phyloP scores from a whole-genome alignment of 1,284 basidiomycete species.

The Tylopilus orsonianus region DNA sequence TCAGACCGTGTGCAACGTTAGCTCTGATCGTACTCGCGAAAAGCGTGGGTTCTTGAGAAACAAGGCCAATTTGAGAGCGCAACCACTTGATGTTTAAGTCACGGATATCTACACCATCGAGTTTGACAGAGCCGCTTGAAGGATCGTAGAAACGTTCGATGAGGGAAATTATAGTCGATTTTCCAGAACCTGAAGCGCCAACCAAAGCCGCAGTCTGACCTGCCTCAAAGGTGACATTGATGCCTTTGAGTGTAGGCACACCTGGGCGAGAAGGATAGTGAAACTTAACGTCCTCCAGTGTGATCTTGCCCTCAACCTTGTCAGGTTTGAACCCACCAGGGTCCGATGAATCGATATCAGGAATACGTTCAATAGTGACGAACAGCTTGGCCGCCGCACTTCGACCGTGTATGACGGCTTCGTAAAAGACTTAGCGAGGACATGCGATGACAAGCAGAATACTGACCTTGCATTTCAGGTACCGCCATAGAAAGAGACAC shows the following conservation, averaged over 20 bases:
- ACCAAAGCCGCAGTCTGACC: slow-evolving; percentile 86
- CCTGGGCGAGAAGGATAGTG: slow-evolving; percentile 89
- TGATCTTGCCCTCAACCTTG: slow-evolving; percentile 73
- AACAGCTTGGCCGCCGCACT: slow-evolving; percentile 93
- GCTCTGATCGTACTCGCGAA: slow-evolving; percentile 78
- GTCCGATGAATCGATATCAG: slow-evolving; percentile 81
- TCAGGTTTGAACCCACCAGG: slow-evolving; percentile 73
- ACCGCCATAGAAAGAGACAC: slow-evolving; percentile 81
- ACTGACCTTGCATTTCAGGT: slow-evolving; percentile 77
- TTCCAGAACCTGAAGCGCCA: slow-evolving; percentile 88
- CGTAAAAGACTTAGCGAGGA: slow-evolving; percentile 1
- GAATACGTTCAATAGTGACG: slow-evolving; percentile 86
- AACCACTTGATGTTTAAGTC: slow-evolving; percentile 87
- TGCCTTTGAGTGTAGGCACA: slow-evolving; percentile 79
- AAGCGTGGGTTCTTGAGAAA: slow-evolving; percentile 86
- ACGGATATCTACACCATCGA: slow-evolving; percentile 80
- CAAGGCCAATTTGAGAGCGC: slow-evolving; percentile 86
- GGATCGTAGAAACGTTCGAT: slow-evolving; percentile 93
- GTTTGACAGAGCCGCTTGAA: slow-evolving; percentile 62
- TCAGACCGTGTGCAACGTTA: slow-evolving; percentile 90
- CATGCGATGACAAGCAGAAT: neutral
- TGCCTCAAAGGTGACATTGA: slow-evolving; percentile 67
- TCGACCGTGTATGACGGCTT: slow-evolving; percentile 77
- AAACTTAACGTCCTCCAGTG: slow-evolving; percentile 79
- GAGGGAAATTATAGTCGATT: slow-evolving; percentile 77